Base-by-base conservation (phyloP, 164 flowering plant genomes). In the Magnolia kwangsiensis region DNA sequence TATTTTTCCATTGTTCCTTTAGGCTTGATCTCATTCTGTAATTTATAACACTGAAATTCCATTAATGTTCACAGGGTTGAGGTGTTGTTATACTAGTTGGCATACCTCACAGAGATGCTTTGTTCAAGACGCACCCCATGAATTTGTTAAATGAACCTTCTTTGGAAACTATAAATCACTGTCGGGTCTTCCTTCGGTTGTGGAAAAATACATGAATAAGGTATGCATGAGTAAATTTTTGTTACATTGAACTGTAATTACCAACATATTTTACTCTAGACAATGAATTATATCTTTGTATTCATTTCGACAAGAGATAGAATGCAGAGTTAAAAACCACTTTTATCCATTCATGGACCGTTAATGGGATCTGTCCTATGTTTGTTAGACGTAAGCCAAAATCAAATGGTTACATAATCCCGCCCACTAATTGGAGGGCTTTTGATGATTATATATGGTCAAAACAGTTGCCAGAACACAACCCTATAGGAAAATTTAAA, bases 81-180 rank as follows among this genome's bases (percentile, higher is more conserved):
- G 76, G 80, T 67, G 80, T 78, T 37, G 80, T 76, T 23, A 76
- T 78, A 49, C 76, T 78, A 16, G 80, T 78, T 3, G 76, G 80
- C 1, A 76, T 78, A 6, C 76, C 80, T 2, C 20, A 51, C 67
- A 72, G 73, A 18, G 80, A 78, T 23, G 74, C 68, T 2, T 69
- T 69, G 74, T 74, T 78, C 74, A 74, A 58, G 63, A 78, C 80
- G 11, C 51, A 69, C 63, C 77, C 80, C 63, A 59, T 78, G 50
- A 69, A 74, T 27, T 21, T 78, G 14, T 51, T 71, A 84, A 80
- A 59, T 84, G 86, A 1, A 81, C 86, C 45, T 84, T 84, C 76
- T 84, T 77, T 50, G 86, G 93, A 7, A 91, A 91, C 87, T 91
- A 84, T 81, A 91, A 89, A 80, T 92, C 93, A 0, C 87, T 84